Conservation (phyloP, 2,329 filamentous ascomycete genomes). For the Aspergillus pseudonomiae region DNA sequence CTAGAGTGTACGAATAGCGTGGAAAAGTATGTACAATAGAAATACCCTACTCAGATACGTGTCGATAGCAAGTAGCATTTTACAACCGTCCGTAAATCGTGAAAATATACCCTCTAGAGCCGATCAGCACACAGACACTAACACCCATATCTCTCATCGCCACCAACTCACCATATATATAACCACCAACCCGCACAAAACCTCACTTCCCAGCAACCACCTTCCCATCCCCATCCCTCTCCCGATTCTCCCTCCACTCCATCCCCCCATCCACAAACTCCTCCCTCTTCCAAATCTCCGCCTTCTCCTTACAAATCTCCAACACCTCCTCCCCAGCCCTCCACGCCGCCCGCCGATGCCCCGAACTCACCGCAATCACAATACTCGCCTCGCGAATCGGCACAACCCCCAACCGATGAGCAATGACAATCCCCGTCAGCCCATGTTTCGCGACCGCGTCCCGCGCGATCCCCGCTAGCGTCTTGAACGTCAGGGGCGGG, state of each 20-base stretch:
- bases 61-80: slow-evolving; percentile 5
- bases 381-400: slow-evolving; percentile 94
- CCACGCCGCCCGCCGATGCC: slow-evolving; percentile 86
- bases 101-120: neutral
- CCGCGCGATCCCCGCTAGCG: slow-evolving; percentile 41
- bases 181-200: neutral
- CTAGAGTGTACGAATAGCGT: slow-evolving; percentile 19
- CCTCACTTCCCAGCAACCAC: neutral
- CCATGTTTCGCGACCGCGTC: slow-evolving; percentile 59
- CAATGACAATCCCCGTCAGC: slow-evolving; percentile 74
- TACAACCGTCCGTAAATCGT: neutral
- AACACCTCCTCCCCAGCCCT: slow-evolving; percentile 83
- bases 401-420: slow-evolving; percentile 82
- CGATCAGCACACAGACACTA: neutral
- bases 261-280: slow-evolving; percentile 74
- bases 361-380: slow-evolving; percentile 79
- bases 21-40: slow-evolving; percentile 26
- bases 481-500: slow-evolving; percentile 45
- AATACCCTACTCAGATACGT: slow-evolving; percentile 30
- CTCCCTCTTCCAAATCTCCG: slow-evolving; percentile 96
- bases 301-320: slow-evolving; percentile 79
- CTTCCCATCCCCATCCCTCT: slow-evolving; percentile 61
- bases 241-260: slow-evolving; percentile 85
- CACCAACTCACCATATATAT: neutral
- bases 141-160: neutral